Base-by-base conservation (phyloP, 257 asterid species). In the Handroanthus guayacan region DNA sequence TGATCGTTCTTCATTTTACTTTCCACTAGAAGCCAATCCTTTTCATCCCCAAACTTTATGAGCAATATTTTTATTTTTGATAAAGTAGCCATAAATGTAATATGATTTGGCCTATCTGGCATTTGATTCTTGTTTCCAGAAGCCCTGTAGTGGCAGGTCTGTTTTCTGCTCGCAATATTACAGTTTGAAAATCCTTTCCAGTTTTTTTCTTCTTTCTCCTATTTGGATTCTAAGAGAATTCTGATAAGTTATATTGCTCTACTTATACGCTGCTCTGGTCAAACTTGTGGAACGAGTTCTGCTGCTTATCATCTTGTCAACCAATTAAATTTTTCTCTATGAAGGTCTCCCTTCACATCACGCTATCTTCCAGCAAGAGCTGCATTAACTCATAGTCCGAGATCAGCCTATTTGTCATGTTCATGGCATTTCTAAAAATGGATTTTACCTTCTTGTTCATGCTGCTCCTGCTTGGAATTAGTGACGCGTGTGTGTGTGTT, bases 391-490 rank as follows among this genome's bases (percentile, higher is more conserved):
- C 45, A 50, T 74, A 63, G n/a, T 7, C 20, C 25, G 31, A 47
- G 4, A 16, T 4, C 43, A n/a, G 63, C 60, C 48, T 56, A 43
- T 44, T 13, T 64, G 4, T 54, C 55, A 56, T 67, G 58, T 47
- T 66, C 67, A 45, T 17, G 69, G 63, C 55, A 67, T 43, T 75
- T 43, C 12, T 52, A 54, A 37, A 17, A 69, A 20, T 34, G 43
- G 62, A 36, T 43, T 71, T 38, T 14, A 47, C 57, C 65, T 72
- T 67, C 69, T 62, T 51, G 50, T 61, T 47, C 50, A 61, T 69
- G 68, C 48, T 67, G 14, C 14, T 67, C 64, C 52, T 58, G 44
- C 14, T 39, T 25, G 31, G 31, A 25, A 25, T 25, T 25, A 25
- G 14, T 72, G 37, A 39, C 52, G 44, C 20, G 43, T 57, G 4